Percentiles rank a stretch among this genome's conserved stretches.
phyloP scores from a whole-genome alignment of 2,329 filamentous ascomycete genomes.

The Orbilia quercus region DNA sequence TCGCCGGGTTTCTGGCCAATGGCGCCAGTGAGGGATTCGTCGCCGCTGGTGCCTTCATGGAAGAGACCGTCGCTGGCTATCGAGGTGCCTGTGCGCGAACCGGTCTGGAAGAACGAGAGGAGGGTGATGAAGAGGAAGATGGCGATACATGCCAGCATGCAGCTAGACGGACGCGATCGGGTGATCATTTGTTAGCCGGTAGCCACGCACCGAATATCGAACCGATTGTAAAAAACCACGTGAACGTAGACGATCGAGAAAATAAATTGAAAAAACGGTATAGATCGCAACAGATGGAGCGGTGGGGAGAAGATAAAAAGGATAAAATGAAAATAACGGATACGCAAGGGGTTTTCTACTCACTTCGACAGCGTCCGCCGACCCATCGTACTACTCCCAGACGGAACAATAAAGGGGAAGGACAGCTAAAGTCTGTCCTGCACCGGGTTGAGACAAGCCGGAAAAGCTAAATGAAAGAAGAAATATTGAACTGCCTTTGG shows the following conservation, averaged over 20 bases:
- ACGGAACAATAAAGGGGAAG: background rate
- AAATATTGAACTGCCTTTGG: background rate
- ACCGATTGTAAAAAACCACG: background rate
- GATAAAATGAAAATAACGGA: background rate
- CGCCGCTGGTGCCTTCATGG: constrained; percentile 32
- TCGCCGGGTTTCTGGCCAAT: constrained; percentile 54
- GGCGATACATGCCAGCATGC: constrained; percentile 56
- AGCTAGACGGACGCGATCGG: constrained; percentile 27
- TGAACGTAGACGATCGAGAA: background rate
- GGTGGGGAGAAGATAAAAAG: background rate
- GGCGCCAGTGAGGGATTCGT: constrained; percentile 56
- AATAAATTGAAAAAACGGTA: background rate
- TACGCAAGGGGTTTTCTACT: background rate
- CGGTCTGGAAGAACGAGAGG: constrained; percentile 55
- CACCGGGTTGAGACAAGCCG: background rate
- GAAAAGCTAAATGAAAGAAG: background rate
- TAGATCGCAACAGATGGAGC: background rate
- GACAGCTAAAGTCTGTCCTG: too few relatives aligned
- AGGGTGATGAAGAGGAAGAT: constrained; percentile 59
- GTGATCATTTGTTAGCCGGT: constrained; percentile 6
- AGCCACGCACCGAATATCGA: constrained; percentile 5
- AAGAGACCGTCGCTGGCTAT: constrained; percentile 33
- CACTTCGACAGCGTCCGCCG: constrained; percentile 52
- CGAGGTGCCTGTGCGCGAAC: constrained; percentile 11
- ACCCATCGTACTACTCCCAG: constrained; percentile 43